Base-by-base conservation (phyloP, 2,329 filamentous ascomycete species). In the Xylariaceae sp. region DNA sequence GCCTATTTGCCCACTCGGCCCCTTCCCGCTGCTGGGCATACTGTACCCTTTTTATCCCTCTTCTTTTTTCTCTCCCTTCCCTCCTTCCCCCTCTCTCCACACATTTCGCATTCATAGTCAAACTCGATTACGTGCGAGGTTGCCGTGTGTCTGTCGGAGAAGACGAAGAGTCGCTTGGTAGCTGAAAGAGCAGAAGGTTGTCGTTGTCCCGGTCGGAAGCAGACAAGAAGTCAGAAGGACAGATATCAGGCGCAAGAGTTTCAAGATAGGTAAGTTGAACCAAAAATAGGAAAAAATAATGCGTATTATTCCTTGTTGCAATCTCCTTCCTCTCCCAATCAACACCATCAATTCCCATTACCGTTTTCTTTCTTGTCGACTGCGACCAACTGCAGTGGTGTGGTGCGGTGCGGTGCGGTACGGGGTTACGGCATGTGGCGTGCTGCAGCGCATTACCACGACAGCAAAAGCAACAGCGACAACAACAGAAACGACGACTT, bases 121-220 rank as follows among this genome's bases (percentile, higher is more conserved):
- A 37, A 41, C 43, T 13, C 35, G 36, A 38, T n/a, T 41, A 38
- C 38, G 36, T 42, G 32, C 46, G 55, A 53, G 53, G 55, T 52
- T 50, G 55, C 44, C 44, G n/a, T n/a, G 55, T 51, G 55, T 52
- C 54, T 36, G 54, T 24, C 11, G 55, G 38, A 50, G 52, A 51
- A 47, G 50, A 43, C 41, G 46, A 48, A 42, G 42, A 44, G 43
- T 44, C 40, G 46, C 40, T 48, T 44, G 38, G 43, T 46, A 48
- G 46, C 36, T 41, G 46, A 47, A n/a, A 47, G 48, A 42, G 44
- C 38, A 39, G 44, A 48, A 48, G 46, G 48, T 49, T 51, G 46
- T 15, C 37, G 46, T 48, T 46, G 48, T 40, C 37, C 39, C 40
- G 46, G 41, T 41, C 21, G 41, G 35, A 40, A 38, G 42, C n/a